Conservation (phyloP, 352 stramenopile species). For the Blastocystis sp. region DNA sequence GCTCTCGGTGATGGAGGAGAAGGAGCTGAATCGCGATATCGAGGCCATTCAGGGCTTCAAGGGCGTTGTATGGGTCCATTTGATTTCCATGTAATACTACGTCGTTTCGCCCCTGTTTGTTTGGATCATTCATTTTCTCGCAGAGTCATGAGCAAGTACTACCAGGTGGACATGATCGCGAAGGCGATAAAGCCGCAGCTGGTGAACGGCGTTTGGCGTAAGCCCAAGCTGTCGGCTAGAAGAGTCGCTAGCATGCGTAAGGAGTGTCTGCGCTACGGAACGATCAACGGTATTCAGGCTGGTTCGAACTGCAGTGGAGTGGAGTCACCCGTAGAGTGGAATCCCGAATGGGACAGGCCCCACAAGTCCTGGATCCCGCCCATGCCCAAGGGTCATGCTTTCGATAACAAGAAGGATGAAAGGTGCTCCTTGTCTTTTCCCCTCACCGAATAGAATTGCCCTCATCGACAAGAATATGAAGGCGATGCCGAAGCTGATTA, state of each 20-base stretch:
- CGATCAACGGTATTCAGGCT: slow-evolving; percentile 53
- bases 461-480: slow-evolving; percentile 68
- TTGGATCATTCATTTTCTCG: slow-evolving; percentile 11
- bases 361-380: slow-evolving; percentile 48
- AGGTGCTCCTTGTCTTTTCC: background rate
- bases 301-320: background rate
- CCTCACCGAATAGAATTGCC: slow-evolving; percentile 27
- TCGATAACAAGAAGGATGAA: slow-evolving; percentile 22
- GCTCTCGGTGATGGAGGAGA: slow-evolving; percentile 20
- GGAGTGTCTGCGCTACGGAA: slow-evolving; percentile 64
- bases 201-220: slow-evolving; percentile 63
- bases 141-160: slow-evolving; percentile 62
- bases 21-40: background rate
- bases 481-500: slow-evolving; percentile 53
- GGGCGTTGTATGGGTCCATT: slow-evolving; percentile 5
- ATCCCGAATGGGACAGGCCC: slow-evolving; percentile 67
- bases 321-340: slow-evolving; percentile 23
- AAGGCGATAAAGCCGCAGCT: slow-evolving; percentile 63
- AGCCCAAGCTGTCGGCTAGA: slow-evolving; percentile 61
- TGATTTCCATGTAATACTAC: slow-evolving; percentile 23
- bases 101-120: slow-evolving; percentile 8
- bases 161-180: slow-evolving; percentile 56
- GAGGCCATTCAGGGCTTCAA: background rate
- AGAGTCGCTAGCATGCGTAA: slow-evolving; percentile 59
- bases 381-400: slow-evolving; percentile 45